Conservation (phyloP, 1,284 basidiomycete genomes). For the Ustilago hordei region DNA sequence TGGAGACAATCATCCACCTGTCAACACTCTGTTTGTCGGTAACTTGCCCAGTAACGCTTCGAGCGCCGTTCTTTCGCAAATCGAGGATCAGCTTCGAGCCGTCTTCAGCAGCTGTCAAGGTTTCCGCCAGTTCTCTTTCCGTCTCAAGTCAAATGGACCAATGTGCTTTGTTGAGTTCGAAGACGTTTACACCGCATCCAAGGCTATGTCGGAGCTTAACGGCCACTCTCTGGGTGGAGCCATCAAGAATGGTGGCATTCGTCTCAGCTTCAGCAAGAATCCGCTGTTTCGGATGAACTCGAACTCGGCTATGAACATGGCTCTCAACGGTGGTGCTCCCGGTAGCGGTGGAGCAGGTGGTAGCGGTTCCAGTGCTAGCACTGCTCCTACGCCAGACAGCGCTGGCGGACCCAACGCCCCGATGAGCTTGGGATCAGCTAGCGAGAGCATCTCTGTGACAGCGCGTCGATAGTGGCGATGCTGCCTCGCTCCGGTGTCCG, state of each 20-base stretch:
- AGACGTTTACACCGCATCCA: constrained; percentile 84
- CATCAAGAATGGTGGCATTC: constrained; percentile 89
- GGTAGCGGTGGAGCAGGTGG: constrained; percentile 10
- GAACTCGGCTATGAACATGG: constrained; percentile 42
- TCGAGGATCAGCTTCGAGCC: constrained; percentile 85
- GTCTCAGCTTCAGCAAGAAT: constrained; percentile 79
- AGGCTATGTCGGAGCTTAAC: constrained; percentile 87
- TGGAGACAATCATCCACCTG: constrained; percentile 60
- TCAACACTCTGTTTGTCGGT: constrained; percentile 63
- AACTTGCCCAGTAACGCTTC: constrained; percentile 58
- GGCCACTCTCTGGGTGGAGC: constrained; percentile 89
- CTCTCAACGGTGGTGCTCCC: constrained; percentile 13
- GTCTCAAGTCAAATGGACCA: constrained; percentile 93
- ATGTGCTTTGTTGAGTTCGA: constrained; percentile 96
- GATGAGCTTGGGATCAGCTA: constrained; percentile 43
- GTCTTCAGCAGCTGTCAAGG: constrained; percentile 84
- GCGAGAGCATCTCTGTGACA: constrained; percentile 36
- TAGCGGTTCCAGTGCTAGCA: constrained; percentile 22
- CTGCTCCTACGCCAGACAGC: constrained; percentile 11
- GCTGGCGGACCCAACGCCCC: constrained; percentile 1
- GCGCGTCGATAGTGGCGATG: constrained; percentile 24
- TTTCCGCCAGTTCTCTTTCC: constrained; percentile 90
- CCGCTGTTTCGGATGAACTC: constrained; percentile 61
- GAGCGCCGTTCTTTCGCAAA: constrained; percentile 73
- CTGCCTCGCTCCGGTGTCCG: not conserved